Conservation (phyloP, 495 filamentous ascomycete genomes). For the Entonaema liquescens region DNA sequence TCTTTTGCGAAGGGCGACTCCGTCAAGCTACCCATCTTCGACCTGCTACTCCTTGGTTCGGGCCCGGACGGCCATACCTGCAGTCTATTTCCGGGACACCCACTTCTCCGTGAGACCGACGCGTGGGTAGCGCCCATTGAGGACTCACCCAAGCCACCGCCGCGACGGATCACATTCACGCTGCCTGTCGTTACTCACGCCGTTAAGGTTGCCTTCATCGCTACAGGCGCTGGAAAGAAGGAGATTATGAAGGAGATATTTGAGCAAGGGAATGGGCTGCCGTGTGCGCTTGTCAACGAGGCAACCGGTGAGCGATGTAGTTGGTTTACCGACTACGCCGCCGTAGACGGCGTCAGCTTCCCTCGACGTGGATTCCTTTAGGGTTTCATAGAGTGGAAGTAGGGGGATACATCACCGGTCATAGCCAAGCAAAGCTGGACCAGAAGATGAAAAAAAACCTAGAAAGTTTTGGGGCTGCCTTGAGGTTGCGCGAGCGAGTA, state of each 20-base stretch:
- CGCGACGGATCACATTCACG: slow-evolving; percentile 88
- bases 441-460: not conserved
- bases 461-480: slow-evolving; percentile 1
- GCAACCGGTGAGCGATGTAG: slow-evolving; percentile 82
- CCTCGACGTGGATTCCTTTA: slow-evolving; percentile 64
- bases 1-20: slow-evolving; percentile 86
- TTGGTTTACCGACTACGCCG: slow-evolving; percentile 91
- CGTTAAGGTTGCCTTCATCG: slow-evolving; percentile 86
- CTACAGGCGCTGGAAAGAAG: slow-evolving; percentile 88
- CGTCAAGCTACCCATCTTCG: slow-evolving; percentile 92
- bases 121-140: slow-evolving; percentile 92
- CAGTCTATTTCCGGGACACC: slow-evolving; percentile 91
- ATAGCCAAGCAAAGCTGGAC: not conserved
- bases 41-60: slow-evolving; percentile 89
- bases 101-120: slow-evolving; percentile 83
- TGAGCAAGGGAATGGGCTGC: slow-evolving; percentile 77
- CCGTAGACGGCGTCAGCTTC: slow-evolving; percentile 83
- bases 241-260: slow-evolving; percentile 93
- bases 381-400: too few species aligned
- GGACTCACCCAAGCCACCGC: slow-evolving; percentile 93
- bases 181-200: slow-evolving; percentile 88
- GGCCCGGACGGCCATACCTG: slow-evolving; percentile 98
- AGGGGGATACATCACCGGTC: not conserved
- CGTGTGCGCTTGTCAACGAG: slow-evolving; percentile 87
- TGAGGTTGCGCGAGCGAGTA: slow-evolving; percentile 21